Base-by-base conservation (phyloP, 1,284 basidiomycete genomes). In the Naganishia albida region DNA sequence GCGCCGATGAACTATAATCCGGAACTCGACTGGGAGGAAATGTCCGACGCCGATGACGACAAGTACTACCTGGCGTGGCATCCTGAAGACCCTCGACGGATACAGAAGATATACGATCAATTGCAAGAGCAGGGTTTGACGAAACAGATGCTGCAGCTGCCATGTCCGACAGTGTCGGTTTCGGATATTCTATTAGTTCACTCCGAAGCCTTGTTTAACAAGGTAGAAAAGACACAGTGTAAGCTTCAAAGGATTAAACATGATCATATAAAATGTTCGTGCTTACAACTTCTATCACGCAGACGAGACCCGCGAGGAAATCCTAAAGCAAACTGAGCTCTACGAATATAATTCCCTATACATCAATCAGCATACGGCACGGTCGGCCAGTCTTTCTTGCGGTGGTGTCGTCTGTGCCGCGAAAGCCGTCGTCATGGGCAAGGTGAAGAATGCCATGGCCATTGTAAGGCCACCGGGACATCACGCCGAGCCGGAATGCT, bases 381-480 rank as follows among this genome's bases (percentile, higher is more conserved):
- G 85, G 51, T 87, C 90, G 42, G 94, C 96, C 7, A 83, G 87
- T 25, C 80, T 99, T 30, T 95, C 93, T 65, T 94, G 92, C 72
- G 96, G 96, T 1, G 93, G 95, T 16, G 93, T 94, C 57, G 89
- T 99, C 70, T 91, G 97, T 77, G 90, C 93, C 7, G 86, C 88
- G 73, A 82, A 93, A 18, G 88, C 91, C 1, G 94, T 99, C 28
- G 93, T 91, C 43, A 84, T 86, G 28, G 87, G 88, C 4, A 83
- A 87, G 69, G 83, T 98, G 40, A 84, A 88, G 71, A 98, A 95
- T 75, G 85, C 91, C 0, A 90, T 99, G 73, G 96, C 96, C 1
- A 92, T 99, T 70, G 92, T 99, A 40, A 86, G 96, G 26, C 96
- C 96, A 12, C 96, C 96, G 0, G 96, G 96, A 0, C 96, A 99